These are phyloP conservation scores for Phytopythium delawarense DNA, from an alignment of 352 stramenopile genomes.

Conservation along the genomic window DNA sequence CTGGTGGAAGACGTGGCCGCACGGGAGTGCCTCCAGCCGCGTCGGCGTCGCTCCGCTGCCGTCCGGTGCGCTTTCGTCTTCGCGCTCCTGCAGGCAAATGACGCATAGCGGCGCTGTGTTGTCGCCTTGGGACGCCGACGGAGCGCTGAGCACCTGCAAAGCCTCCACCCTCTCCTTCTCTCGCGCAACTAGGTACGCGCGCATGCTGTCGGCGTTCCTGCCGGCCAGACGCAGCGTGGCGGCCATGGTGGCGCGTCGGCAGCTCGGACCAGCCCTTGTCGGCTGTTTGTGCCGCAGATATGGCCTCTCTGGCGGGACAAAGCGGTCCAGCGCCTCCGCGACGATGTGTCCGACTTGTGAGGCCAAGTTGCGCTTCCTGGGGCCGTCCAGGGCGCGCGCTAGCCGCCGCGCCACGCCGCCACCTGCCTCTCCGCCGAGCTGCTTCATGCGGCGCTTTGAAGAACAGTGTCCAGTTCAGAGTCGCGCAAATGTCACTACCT, in stretches of 20 bases:
- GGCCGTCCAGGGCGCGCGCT: neutral
- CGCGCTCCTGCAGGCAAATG: slow-evolving; percentile 27
- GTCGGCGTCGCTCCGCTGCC: neutral
- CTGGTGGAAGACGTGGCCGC: slow-evolving; percentile 37
- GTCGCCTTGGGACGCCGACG: neutral
- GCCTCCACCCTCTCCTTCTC: neutral
- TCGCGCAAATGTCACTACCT: slow-evolving; percentile 5
- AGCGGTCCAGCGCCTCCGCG: neutral
- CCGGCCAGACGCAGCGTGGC: slow-evolving; percentile 23
- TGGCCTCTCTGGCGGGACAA: neutral
- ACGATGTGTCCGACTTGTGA: neutral
- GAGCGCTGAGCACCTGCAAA: neutral
- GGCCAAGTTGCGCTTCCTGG: neutral
- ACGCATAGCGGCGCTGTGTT: slow-evolving; percentile 17
- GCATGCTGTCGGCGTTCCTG: slow-evolving; percentile 25
- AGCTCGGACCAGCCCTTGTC: neutral
- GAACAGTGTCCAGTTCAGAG: neutral
- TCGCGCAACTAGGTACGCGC: slow-evolving; percentile 13
- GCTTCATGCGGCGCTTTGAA: neutral
- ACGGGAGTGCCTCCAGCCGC: slow-evolving; percentile 20
- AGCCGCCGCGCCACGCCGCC: neutral
- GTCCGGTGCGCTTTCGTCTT: neutral
- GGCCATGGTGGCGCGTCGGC: slow-evolving; percentile 12
- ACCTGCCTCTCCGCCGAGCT: neutral
- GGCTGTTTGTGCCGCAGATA: neutral